Evolutionary conservation across 257 asterid species (phyloP), one percentile per base, ranked within the genome.

Genomic region (Nicotiana benthamiana): DNA sequence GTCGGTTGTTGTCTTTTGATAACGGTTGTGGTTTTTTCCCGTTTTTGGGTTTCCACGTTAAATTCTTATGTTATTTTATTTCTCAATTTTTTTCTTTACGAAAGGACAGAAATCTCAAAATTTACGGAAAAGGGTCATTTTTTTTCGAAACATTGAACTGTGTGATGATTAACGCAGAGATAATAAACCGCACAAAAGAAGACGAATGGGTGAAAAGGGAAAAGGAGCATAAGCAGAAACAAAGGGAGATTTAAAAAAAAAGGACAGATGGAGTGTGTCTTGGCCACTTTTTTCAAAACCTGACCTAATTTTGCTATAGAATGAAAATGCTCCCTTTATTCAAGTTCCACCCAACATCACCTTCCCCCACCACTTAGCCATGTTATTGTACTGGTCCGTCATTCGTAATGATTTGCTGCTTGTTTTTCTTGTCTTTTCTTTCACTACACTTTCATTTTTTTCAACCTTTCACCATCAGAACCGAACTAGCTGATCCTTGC

Each of bases 301-400:
- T 46, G 78, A 72, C 78, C 78, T 72, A 72, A 72, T 72, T 72
- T 72, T 17, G 1, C 61, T 72, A 59, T 72, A 48, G 61, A 72
- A 7, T 72, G 61, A 48, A 72, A 72, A 59, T 72, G 60, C 9
- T 8, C 24, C 34, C 27, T 46, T 24, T 48, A 22, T 13, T 32
- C 22, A 48, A 48, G 16, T 40, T 72, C 24, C 24, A 54, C 20
- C 24, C 24, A 54, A 17, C 59, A 54, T 22, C 78, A 65, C 26
- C 48, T 30, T 65, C 74, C 74, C 74, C 74, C 74, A 46, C 78
- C 78, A 72, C 77, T 24, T 8, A 70, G 24, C 60, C 78, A 46
- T 72, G 78, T 72, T 9, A 26, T 59, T n/a, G 28, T 59, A 59
- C 28, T 59, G 6, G 78, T 72, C 61, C 78, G 40, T 72, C 40